Evolutionary conservation across 768 basidiomycete species (phyloP), one percentile per base, ranked within the genome.

Genomic region (Boletus rex-veris): DNA sequence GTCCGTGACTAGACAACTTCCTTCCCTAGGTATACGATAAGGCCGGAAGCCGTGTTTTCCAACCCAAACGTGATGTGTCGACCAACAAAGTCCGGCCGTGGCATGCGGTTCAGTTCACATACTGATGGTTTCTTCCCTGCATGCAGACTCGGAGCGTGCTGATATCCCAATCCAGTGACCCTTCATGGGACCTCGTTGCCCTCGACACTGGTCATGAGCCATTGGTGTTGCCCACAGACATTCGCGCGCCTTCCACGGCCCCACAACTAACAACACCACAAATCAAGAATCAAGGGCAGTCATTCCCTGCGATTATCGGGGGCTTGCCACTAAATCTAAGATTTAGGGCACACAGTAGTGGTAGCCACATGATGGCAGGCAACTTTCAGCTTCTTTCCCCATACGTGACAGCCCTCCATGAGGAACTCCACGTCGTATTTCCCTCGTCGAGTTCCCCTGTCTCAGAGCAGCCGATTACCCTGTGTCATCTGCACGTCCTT

Each of bases 321-420:
- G 46, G 38, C n/a, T 30, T 44, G 31, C 24, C 36, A 54, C 46
- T 26, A 12, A 51, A 54, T 59, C 48, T 15, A 47, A 52, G 19
- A 54, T 63, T 52, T 51, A 64, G 53, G 50, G 52, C 44, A 42
- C 53, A 47, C 19, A 44, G 31, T 28, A 16, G 41, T 38, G 55
- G 26, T 42, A 47, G n/a, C 43, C 51, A 49, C 42, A 45, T 49
- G 28, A 28, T 28, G 28, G 28, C 28, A 28, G 28, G 28, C 28
- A 28, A 28, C 26, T 28, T 28, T 28, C 26, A 47, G 18, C 31
- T 43, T 38, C 26, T 49, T 56, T 50, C 57, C 48, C 48, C 39
- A 18, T 33, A 12, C 2, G 46, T 28, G 26, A 35, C 53, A 45
- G 24, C 55, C 54, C 54, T 52, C 55, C 35, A 43, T 42, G 33